A percentile compares a stretch with the other conserved stretches of the same genome.
Evolutionary conservation across 2,329 filamentous ascomycete genomes (phyloP).

Genomic region (Sphaerulina vaccinii): DNA sequence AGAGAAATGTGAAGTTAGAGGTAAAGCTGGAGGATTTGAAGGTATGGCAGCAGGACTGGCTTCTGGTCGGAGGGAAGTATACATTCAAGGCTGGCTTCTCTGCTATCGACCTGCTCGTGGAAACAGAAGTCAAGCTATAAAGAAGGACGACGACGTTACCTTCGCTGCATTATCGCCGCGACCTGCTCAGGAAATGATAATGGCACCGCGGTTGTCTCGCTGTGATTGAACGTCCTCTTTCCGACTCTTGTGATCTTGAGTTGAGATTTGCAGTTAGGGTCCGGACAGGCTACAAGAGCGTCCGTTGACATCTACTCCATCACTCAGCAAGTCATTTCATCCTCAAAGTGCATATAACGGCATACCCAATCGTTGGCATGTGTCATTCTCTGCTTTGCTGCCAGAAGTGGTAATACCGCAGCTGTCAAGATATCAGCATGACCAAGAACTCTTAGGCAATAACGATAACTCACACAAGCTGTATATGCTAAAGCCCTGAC

Average conservation of each 20-base stretch:
- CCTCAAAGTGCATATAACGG: too few relatives aligned
- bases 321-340: too few relatives aligned
- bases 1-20: background rate
- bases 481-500: slow-evolving; percentile 29
- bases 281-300: slow-evolving; percentile 26
- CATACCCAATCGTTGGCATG: slow-evolving; percentile 24
- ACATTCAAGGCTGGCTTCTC: slow-evolving; percentile 12
- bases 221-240: slow-evolving; percentile 21
- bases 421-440: slow-evolving; percentile 14
- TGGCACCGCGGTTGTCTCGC: slow-evolving; percentile 25
- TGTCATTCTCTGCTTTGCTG: slow-evolving; percentile 24
- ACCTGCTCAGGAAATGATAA: background rate
- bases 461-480: slow-evolving; percentile 19
- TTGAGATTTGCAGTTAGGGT: slow-evolving; percentile 23
- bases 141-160: too few relatives aligned
- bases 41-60: slow-evolving; percentile 9
- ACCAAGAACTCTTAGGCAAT: background rate
- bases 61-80: slow-evolving; percentile 8
- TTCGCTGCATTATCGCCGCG: background rate
- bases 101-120: slow-evolving; percentile 3
- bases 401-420: slow-evolving; percentile 26
- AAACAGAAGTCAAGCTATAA: too few relatives aligned
- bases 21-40: slow-evolving; percentile 5
- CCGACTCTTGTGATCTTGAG: slow-evolving; percentile 20
- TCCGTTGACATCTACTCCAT: slow-evolving; percentile 21